A percentile compares a stretch with the other conserved stretches of the same genome.
These are phyloP conservation scores for Corymbia maculata DNA, from an alignment of 345 rosid species.

Conservation along the genomic window DNA sequence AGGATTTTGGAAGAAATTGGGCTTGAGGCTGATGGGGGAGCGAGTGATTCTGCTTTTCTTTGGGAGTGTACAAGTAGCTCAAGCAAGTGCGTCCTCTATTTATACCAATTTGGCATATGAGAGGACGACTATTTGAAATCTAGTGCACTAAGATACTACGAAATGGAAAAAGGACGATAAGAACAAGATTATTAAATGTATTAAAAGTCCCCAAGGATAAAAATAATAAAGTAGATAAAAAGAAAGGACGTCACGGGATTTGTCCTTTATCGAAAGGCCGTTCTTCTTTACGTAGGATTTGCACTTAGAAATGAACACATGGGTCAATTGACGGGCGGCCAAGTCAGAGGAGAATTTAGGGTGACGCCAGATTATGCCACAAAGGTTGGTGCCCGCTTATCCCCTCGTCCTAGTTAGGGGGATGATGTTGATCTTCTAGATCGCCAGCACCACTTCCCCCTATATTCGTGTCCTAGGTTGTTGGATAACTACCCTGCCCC, in stretches of 20 bases:
- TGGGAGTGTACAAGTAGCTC: neutral
- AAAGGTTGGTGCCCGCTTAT: neutral
- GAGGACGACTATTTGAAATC: neutral
- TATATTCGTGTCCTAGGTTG: neutral
- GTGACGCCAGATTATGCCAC: slow-evolving; percentile 4
- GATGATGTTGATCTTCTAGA: neutral
- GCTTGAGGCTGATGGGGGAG: neutral
- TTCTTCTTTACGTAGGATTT: neutral
- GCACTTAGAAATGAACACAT: slow-evolving; percentile 7
- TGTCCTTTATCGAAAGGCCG: neutral
- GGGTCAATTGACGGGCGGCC: slow-evolving; percentile 26
- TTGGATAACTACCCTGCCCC: neutral
- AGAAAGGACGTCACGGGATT: neutral
- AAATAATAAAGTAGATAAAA: neutral
- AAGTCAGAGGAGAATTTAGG: neutral
- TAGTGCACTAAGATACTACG: neutral
- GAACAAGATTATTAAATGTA: neutral
- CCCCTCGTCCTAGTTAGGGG: neutral
- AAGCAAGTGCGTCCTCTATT: neutral
- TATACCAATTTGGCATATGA: neutral
- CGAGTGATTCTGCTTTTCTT: neutral
- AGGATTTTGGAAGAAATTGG: neutral
- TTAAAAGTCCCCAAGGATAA: neutral
- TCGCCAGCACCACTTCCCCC: neutral
- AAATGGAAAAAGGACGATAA: neutral